Percentiles rank a stretch among this genome's conserved stretches.
Evolutionary conservation across 2,329 filamentous ascomycete species (phyloP).

Genomic region (Scedosporium aurantiacum): DNA sequence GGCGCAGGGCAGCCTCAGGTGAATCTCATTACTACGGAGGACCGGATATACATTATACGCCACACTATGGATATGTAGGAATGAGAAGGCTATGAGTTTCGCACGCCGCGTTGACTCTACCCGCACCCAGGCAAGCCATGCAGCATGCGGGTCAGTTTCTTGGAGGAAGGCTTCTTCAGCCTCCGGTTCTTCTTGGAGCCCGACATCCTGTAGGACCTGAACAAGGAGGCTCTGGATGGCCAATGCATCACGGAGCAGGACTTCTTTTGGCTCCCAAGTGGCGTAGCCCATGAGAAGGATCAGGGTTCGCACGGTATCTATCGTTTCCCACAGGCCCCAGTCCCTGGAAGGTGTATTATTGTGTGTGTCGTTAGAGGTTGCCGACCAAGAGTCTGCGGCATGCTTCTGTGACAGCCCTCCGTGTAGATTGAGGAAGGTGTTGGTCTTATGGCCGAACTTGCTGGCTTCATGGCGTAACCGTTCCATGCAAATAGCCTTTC

Average conservation of each 20-base stretch:
- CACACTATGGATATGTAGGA: slow-evolving; percentile 26
- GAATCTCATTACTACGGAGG: slow-evolving; percentile 24
- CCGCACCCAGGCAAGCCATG: slow-evolving; percentile 21
- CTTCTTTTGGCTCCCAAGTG: slow-evolving; percentile 23
- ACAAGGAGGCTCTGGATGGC: slow-evolving; percentile 21
- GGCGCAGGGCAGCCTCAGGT: slow-evolving; percentile 22
- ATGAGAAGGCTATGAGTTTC: slow-evolving; percentile 26
- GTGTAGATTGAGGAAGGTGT: slow-evolving; percentile 14
- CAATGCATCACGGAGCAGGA: slow-evolving; percentile 23
- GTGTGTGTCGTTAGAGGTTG: not conserved
- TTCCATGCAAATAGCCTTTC: slow-evolving; percentile 21
- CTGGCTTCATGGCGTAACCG: slow-evolving; percentile 15
- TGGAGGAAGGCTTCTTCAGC: not conserved
- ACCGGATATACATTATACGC: slow-evolving; percentile 27
- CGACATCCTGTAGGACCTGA: slow-evolving; percentile 22
- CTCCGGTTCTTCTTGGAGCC: slow-evolving; percentile 18
- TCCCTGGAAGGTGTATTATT: not conserved
- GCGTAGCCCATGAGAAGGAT: slow-evolving; percentile 26
- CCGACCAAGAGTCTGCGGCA: not conserved
- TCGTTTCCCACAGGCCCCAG: slow-evolving; percentile 16
- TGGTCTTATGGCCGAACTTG: slow-evolving; percentile 16
- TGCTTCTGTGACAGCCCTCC: not conserved
- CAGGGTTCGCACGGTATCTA: slow-evolving; percentile 22
- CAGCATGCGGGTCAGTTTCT: slow-evolving; percentile 7
- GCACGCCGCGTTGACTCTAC: slow-evolving; percentile 22